These are phyloP conservation scores for Ehretia macrophylla DNA, from an alignment of 257 asterid genomes.

Conservation along the genomic window DNA sequence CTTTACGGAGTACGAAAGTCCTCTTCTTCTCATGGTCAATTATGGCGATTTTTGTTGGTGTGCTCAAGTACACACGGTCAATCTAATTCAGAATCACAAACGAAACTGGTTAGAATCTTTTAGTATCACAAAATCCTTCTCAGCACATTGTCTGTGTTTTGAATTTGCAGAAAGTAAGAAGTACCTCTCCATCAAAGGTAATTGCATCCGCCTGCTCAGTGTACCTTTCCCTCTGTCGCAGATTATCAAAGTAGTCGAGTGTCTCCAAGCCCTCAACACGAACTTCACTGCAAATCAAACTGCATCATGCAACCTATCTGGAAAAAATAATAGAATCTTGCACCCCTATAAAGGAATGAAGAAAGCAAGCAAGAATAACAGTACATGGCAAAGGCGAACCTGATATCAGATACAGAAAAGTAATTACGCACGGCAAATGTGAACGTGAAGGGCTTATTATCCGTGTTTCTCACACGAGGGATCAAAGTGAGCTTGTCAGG, in stretches of 20 bases:
- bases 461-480: constrained; percentile 70
- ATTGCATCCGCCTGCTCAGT: constrained; percentile 93
- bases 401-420: constrained; percentile 73
- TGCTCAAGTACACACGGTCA: constrained; percentile 72
- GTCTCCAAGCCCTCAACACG: constrained; percentile 95
- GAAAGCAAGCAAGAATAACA: constrained; percentile 1
- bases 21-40: constrained; percentile 89
- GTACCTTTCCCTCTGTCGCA: constrained; percentile 54
- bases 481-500: constrained; percentile 65
- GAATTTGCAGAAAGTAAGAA: constrained; percentile 1
- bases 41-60: constrained; percentile 77
- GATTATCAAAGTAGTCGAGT: constrained; percentile 73
- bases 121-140: neutral
- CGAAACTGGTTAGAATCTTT: neutral
- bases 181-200: constrained; percentile 85
- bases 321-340: constrained; percentile 23
- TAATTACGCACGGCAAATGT: constrained; percentile 66
- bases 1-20: constrained; percentile 71
- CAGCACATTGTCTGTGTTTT: constrained; percentile 7
- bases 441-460: constrained; percentile 70
- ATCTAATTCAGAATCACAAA: constrained; percentile 34
- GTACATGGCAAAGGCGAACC: constrained; percentile 36
- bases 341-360: neutral
- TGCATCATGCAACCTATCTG: constrained; percentile 36
- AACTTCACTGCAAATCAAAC: constrained; percentile 84